phyloP scores from a whole-genome alignment of 228 moss, liverwort and hornwort species.

The Sphagnum magellanicum region DNA sequence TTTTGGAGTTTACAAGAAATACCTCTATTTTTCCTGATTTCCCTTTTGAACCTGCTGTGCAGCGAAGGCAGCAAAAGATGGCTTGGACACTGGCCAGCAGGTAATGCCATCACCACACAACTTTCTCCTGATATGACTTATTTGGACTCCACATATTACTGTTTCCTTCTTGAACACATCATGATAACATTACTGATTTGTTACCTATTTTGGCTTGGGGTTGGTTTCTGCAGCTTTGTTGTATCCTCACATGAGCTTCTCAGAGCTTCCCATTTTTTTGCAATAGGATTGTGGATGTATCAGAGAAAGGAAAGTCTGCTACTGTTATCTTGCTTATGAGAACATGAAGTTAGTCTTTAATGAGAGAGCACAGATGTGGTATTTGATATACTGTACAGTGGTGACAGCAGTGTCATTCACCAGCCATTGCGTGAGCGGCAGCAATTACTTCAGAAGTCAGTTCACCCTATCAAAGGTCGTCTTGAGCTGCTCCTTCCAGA shows the following conservation, averaged over 20 bases:
- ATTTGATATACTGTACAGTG: conserved; percentile 78
- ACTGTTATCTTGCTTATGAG: no score
- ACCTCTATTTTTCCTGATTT: neutral
- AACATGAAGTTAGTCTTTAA: no score
- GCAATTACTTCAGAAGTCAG: conserved; percentile 51
- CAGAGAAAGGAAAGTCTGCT: no score
- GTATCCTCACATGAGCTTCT: conserved; percentile 57
- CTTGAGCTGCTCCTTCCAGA: conserved; percentile 71
- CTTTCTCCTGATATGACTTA: neutral
- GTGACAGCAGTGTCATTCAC: conserved; percentile 80
- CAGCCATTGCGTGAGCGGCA: conserved; percentile 77
- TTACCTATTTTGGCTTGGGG: neutral
- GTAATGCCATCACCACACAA: conserved; percentile 10
- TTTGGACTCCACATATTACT: neutral
- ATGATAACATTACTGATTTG: no score
- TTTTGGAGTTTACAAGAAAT: neutral
- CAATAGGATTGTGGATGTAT: neutral
- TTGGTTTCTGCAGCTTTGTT: conserved; percentile 70
- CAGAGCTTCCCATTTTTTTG: conserved; percentile 2
- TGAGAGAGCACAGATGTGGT: conserved; percentile 59
- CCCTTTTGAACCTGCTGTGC: conserved; percentile 12
- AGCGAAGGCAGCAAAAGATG: conserved; percentile 76
- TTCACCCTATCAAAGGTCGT: conserved; percentile 63
- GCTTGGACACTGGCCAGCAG: conserved; percentile 68
- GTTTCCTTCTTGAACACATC: no score